These are phyloP conservation scores for Apophysomyces ossiformis DNA, from an alignment of 371 early-diverging fungal species.

Conservation along the genomic window DNA sequence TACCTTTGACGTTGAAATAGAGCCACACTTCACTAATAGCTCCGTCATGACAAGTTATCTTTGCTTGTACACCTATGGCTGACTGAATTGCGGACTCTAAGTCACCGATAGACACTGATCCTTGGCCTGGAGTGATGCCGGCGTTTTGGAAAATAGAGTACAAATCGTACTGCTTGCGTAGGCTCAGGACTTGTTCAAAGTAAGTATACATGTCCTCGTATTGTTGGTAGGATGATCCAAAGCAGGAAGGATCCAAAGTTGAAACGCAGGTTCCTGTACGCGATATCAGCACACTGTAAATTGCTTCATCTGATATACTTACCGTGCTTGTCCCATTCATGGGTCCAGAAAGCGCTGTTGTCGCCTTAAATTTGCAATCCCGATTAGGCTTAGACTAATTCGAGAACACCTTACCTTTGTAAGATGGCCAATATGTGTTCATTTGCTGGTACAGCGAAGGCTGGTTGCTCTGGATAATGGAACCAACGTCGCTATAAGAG, in stretches of 20 bases:
- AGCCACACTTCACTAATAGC: slow-evolving; percentile 43
- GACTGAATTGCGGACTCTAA: slow-evolving; percentile 58
- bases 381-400: slow-evolving; percentile 11
- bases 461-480: slow-evolving; percentile 41
- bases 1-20: slow-evolving; percentile 38
- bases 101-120: slow-evolving; percentile 48
- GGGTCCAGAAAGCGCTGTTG: slow-evolving; percentile 67
- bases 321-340: slow-evolving; percentile 87
- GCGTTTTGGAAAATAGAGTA: slow-evolving; percentile 56
- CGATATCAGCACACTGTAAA: neutral
- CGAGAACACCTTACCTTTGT: slow-evolving; percentile 50
- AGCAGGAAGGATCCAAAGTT: slow-evolving; percentile 67
- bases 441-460: slow-evolving; percentile 55
- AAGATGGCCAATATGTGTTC: slow-evolving; percentile 78
- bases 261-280: slow-evolving; percentile 65
- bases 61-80: slow-evolving; percentile 50
- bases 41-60: slow-evolving; percentile 46
- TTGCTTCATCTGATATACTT: slow-evolving; percentile 3
- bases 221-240: slow-evolving; percentile 37
- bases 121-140: slow-evolving; percentile 67
- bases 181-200: slow-evolving; percentile 54
- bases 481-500: slow-evolving; percentile 52
- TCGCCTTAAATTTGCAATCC: slow-evolving; percentile 1
- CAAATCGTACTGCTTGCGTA: slow-evolving; percentile 63
- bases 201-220: slow-evolving; percentile 65